Evolutionary conservation across 2,329 filamentous ascomycete genomes (phyloP), one percentile per base, ranked within the genome.

Genomic region (Graphilbum sp.): DNA sequence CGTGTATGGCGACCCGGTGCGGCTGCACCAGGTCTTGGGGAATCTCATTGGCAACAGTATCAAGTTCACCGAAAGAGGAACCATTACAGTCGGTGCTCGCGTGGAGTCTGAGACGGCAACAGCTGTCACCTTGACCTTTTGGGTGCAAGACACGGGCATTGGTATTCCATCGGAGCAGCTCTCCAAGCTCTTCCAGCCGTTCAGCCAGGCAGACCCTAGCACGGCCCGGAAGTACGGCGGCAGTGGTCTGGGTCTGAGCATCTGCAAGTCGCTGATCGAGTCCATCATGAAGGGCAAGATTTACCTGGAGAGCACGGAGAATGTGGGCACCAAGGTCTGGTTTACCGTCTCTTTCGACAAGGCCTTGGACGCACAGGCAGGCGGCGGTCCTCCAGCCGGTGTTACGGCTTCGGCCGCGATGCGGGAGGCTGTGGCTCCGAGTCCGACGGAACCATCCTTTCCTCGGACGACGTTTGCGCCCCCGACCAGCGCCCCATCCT

Each of bases 201-300:
- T 95, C 52, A 88, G 82, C 39, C 87, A 95, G 57, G 87, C 88
- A 2, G 87, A 95, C 57, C 81, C 79, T 35, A 90, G 83, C 48
- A 93, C 86, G 3, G 85, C 86, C 38, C 69, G 87, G 37, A 90
- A 86, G 52, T 95, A 94, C 49, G 87, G 87, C 31, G 87, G 87
- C 32, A 94, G 85, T 47, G 87, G 87, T 19, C 73, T 95, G 3
- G 87, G 87, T 2, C 66, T 95, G 32, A 92, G 83, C 51, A 95
- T 95, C 46, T 94, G 87, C 69, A 94, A 94, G 58, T 87, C 83
- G 1, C 75, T 95, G 32, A 86, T 95, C 44, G 83, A 94, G 59
- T 84, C 82, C 17, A 87, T 93, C 58, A 87, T 95, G 72, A 76
- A 83, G 43, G 87, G 87, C 32, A 75, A 70, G 43, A 92, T 95